These are phyloP conservation scores for Dalechampia spathulata DNA, from an alignment of 441 rosid genomes.

Conservation along the genomic window DNA sequence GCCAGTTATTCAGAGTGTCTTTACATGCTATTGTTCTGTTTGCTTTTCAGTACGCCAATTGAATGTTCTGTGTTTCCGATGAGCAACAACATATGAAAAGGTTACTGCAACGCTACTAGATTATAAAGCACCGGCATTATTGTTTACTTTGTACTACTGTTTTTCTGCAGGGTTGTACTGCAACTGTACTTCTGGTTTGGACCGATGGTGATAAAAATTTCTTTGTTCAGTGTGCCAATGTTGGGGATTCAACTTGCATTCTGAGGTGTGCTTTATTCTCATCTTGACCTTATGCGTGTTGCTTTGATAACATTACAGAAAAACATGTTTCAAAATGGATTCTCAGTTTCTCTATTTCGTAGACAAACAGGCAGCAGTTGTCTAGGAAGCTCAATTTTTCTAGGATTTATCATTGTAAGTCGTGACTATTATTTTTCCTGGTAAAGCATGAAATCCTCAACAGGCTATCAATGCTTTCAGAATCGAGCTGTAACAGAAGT, in stretches of 20 bases:
- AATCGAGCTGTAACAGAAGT: too few relatives aligned
- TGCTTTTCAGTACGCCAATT: neutral
- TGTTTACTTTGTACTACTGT: neutral
- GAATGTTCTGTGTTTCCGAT: neutral
- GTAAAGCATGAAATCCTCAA: neutral
- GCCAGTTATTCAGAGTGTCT: neutral
- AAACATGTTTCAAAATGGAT: too few relatives aligned
- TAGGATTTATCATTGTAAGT: neutral
- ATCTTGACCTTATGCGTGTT: slow-evolving; percentile 1
- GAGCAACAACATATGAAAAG: neutral
- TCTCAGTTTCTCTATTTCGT: neutral
- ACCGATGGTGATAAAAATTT: slow-evolving; percentile 39
- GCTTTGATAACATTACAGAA: neutral
- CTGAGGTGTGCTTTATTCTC: slow-evolving; percentile 49
- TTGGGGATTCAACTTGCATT: slow-evolving; percentile 92
- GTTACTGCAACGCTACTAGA: neutral
- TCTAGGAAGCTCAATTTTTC: slow-evolving; percentile 1
- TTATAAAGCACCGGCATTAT: too few relatives aligned
- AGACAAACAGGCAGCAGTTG: slow-evolving; percentile 1
- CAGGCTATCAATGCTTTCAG: too few relatives aligned
- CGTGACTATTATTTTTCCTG: neutral
- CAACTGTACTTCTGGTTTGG: slow-evolving; percentile 93
- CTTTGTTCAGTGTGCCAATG: slow-evolving; percentile 88
- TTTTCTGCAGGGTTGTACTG: slow-evolving; percentile 77
- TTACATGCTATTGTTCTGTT: too few relatives aligned